Evolutionary conservation across 306 rosid genomes (phyloP).

Genomic region (Castanopsis chinensis): DNA sequence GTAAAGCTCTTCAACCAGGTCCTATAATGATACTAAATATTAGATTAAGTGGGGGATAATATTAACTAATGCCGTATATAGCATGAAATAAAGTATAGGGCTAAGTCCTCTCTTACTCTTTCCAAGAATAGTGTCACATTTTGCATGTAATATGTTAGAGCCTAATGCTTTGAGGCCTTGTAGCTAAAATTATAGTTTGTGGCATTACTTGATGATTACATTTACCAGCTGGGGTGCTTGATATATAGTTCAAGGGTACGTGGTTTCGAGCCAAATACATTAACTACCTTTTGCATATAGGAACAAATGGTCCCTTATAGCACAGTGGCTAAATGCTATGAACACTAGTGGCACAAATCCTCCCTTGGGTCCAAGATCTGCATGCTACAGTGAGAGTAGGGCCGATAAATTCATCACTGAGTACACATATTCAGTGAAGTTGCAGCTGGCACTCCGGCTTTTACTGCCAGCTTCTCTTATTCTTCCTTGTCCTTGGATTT

Average conservation of each 20-base stretch:
- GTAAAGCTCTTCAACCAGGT: too few species aligned
- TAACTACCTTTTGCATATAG: not conserved
- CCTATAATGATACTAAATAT: too few species aligned
- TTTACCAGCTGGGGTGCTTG: too few species aligned
- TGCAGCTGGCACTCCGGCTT: slow-evolving; percentile 30
- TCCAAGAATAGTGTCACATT: too few species aligned
- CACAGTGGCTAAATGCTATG: slow-evolving; percentile 16
- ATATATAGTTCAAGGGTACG: not conserved
- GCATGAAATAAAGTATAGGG: too few species aligned
- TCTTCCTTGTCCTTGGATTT: not conserved
- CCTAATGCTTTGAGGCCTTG: too few species aligned
- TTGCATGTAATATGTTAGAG: too few species aligned
- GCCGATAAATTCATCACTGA: slow-evolving; percentile 35
- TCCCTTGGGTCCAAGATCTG: slow-evolving; percentile 31
- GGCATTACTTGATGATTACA: too few species aligned
- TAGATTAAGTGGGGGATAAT: too few species aligned
- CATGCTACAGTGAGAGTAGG: slow-evolving; percentile 20
- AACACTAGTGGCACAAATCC: slow-evolving; percentile 37
- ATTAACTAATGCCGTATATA: too few species aligned
- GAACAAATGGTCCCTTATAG: slow-evolving; percentile 27
- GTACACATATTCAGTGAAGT: slow-evolving; percentile 9
- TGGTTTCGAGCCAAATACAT: not conserved
- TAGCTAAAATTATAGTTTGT: too few species aligned
- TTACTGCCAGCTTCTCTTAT: not conserved
- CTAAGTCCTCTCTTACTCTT: too few species aligned